Evolutionary conservation across 2,329 filamentous ascomycete species (phyloP), one percentile per base, ranked within the genome.

Genomic region (Exophiala lecanii-corni): DNA sequence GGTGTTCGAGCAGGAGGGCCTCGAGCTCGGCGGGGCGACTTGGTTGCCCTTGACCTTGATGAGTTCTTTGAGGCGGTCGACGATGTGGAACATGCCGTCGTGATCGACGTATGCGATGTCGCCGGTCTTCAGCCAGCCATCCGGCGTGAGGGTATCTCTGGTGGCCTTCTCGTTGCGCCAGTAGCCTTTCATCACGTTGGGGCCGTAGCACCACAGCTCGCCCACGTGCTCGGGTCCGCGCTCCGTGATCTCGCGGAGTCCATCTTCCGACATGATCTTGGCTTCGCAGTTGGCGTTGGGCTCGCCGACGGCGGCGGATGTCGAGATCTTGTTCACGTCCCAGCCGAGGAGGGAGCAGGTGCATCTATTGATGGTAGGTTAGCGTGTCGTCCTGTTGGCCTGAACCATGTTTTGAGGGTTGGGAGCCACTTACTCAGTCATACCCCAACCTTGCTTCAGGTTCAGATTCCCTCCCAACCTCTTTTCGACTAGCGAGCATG

Each of bases 401-500:
- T 15, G 4, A 5, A 38, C 9, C 21, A 38, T 36, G 9, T 38
- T 17, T 37, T 31, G 18, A 16, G 25, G 19, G 18, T 9, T 16
- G 12, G 15, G 4, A 23, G 7, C 19, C 2, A 76, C 67, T 60
- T 57, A 70, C 64, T 92, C 87, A 1, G 87, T 92, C 87, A 94
- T 91, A 4, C 88, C 88, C 84, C 86, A 94, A 3, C 86, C 87
- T 62, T 91, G 86, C 58, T 73, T 75, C 19, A 81, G 59, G 53
- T 74, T 74, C 17, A 79, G 62, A 16, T 62, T 57, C 10, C 70
- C 66, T 1, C 52, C 58, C 70, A 79, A 80, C 43, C 81, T 57
- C 45, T 67, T 72, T 59, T 83, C 73, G 7, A 79, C 74, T 51
- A 82, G 78, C 9, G 71, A 68, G 42, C 68, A 70, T 3, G 79